Evolutionary conservation across 2,329 filamentous ascomycete species (phyloP), one percentile per base, ranked within the genome.

Genomic region (Scedosporium dehoogii): DNA sequence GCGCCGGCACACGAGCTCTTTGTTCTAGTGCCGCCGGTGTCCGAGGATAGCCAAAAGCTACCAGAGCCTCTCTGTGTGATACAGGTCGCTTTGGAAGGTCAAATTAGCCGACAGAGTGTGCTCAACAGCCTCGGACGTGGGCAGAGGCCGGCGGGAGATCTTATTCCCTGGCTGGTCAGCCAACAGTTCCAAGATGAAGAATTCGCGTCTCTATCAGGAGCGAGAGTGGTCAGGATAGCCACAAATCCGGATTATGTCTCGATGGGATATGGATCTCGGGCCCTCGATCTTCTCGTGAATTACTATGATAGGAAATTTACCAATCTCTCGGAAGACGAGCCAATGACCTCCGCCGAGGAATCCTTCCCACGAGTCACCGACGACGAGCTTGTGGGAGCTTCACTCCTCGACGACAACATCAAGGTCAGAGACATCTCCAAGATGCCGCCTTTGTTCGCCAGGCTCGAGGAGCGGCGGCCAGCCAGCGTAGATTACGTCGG

Each of bases 111-210:
- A 66, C 88, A 96, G 70, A 97, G 92, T 71, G 92, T 99, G 3
- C 79, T 97, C 63, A 96, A 91, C 75, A 90, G 90, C 72, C 77
- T 99, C 66, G 93, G 90, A 69, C 85, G 94, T 72, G 96, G 94
- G 44, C 90, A 94, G 72, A 83, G 94, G 68, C 91, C 93, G 1
- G 87, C 90, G 46, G 94, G 94, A 69, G 94, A 99, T 73, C 78
- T 99, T 61, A 99, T 99, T 63, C 94, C 94, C 0, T 99, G 94
- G 94, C 83, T 97, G 38, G 90, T 99, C 65, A 96, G 91, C 72
- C 92, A 97, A 72, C 94, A 99, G 72, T 99, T 96, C 78, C 94
- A 97, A 71, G 94, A 99, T 69, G 91, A 96, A 67, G 92, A 97
- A 67, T 99, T 99, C 72, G 94, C 93, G 12, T 88, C 90, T 48